A percentile compares a stretch with the other conserved stretches of the same genome.
These are phyloP conservation scores for Phytopythium sindhum DNA, from an alignment of 352 stramenopile species.

Conservation along the genomic window DNA sequence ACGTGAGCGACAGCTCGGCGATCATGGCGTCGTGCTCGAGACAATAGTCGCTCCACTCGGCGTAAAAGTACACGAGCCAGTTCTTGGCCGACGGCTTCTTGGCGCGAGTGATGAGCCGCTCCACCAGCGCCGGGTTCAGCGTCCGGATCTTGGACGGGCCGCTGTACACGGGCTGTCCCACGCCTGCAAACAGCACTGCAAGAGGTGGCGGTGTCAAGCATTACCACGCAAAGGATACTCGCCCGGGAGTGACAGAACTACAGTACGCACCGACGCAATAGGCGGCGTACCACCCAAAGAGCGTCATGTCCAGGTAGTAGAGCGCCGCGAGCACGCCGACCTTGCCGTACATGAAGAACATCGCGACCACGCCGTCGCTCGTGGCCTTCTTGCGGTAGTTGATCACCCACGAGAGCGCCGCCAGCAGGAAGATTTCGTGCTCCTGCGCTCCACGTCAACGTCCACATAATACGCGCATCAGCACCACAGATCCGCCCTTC, in stretches of 20 bases:
- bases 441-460: slow-evolving; percentile 33
- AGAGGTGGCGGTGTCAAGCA: too few relatives aligned
- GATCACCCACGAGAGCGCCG: slow-evolving; percentile 44
- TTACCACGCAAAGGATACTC: too few relatives aligned
- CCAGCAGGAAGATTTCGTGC: slow-evolving; percentile 68
- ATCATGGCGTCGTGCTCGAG: slow-evolving; percentile 72
- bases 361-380: slow-evolving; percentile 52
- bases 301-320: slow-evolving; percentile 61
- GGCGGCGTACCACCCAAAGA: slow-evolving; percentile 62
- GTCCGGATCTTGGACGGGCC: slow-evolving; percentile 49
- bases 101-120: slow-evolving; percentile 41
- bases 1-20: slow-evolving; percentile 63
- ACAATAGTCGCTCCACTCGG: slow-evolving; percentile 73
- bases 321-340: slow-evolving; percentile 48
- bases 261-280: slow-evolving; percentile 48
- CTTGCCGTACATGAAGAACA: slow-evolving; percentile 74
- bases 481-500: not conserved
- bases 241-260: too few relatives aligned
- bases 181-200: slow-evolving; percentile 55
- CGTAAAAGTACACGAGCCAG: slow-evolving; percentile 74
- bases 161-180: slow-evolving; percentile 61
- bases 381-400: slow-evolving; percentile 82
- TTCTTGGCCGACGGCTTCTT: slow-evolving; percentile 30
- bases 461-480: not conserved
- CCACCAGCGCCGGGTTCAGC: slow-evolving; percentile 42